phyloP scores from a whole-genome alignment of 179 eudicot genomes.

The Silene vulgaris region DNA sequence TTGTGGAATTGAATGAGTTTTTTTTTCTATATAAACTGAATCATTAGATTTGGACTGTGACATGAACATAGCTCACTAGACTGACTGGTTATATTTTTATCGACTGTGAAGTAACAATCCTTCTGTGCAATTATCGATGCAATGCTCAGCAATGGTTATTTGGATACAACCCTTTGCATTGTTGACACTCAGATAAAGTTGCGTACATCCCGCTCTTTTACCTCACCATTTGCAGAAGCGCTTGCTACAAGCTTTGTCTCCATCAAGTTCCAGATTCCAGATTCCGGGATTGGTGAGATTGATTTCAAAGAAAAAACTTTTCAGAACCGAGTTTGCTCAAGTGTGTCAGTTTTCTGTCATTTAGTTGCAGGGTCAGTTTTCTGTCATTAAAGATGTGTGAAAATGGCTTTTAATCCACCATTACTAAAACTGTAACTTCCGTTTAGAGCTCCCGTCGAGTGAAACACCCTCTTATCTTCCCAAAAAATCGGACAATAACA shows the following conservation, averaged over 20 bases:
- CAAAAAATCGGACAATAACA: no score
- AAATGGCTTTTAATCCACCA: constrained; percentile 15
- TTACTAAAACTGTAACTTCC: not conserved
- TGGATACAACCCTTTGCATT: not conserved
- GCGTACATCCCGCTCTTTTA: not conserved
- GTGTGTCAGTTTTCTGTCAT: constrained; percentile 4
- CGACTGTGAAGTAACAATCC: not conserved
- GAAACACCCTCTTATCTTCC: not conserved
- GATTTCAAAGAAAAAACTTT: not conserved
- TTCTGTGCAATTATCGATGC: not conserved
- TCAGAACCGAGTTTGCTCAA: not conserved
- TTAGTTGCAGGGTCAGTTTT: constrained; percentile 18
- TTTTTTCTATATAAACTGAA: not conserved
- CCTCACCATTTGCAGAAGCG: not conserved
- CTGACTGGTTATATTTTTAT: not conserved
- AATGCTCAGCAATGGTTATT: not conserved
- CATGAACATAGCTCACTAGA: not conserved
- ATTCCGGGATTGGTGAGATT: not conserved
- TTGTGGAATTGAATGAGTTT: constrained; percentile 12
- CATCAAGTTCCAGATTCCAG: not conserved
- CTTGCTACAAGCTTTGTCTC: not conserved
- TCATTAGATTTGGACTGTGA: not conserved
- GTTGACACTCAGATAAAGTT: not conserved
- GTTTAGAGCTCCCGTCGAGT: no score
- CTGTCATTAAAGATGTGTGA: not conserved